Evolutionary conservation across 2,329 filamentous ascomycete genomes (phyloP).

Genomic region (Pseudocercospora vitis): DNA sequence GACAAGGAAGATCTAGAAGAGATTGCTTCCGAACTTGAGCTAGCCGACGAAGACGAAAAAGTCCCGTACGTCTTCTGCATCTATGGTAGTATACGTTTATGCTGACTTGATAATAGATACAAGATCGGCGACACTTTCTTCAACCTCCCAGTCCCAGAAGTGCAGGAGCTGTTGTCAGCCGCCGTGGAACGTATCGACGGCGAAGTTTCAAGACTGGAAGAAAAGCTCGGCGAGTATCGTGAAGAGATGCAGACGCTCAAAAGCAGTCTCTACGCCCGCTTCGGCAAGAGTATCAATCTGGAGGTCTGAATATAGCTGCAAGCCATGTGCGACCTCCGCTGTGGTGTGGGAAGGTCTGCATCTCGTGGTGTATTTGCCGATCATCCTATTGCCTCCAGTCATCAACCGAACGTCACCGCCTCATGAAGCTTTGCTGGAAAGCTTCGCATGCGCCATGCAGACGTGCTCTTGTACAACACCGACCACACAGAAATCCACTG

Average conservation of each 20-base stretch:
- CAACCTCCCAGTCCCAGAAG: conserved; percentile 77
- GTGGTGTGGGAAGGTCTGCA: neutral
- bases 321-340: neutral
- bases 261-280: conserved; percentile 87
- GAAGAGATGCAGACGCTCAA: conserved; percentile 91
- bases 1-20: conserved; percentile 98
- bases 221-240: conserved; percentile 69
- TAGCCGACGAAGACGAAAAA: conserved; percentile 91
- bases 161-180: conserved; percentile 76
- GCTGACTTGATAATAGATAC: conserved; percentile 62
- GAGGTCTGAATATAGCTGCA: conserved; percentile 58
- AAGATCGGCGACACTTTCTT: conserved; percentile 97
- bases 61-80: conserved; percentile 76
- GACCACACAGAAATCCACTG: neutral
- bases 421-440: neutral
- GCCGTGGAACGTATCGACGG: conserved; percentile 73
- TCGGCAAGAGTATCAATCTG: conserved; percentile 94
- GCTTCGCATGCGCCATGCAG: conserved; percentile 3
- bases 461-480: neutral
- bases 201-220: conserved; percentile 74
- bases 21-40: conserved; percentile 83
- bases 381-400: too few relatives aligned
- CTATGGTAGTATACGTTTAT: conserved; percentile 6
- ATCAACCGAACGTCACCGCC: neutral
- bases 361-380: neutral